Base-by-base conservation (phyloP, 768 basidiomycete genomes). In the Asterophora parasitica region DNA sequence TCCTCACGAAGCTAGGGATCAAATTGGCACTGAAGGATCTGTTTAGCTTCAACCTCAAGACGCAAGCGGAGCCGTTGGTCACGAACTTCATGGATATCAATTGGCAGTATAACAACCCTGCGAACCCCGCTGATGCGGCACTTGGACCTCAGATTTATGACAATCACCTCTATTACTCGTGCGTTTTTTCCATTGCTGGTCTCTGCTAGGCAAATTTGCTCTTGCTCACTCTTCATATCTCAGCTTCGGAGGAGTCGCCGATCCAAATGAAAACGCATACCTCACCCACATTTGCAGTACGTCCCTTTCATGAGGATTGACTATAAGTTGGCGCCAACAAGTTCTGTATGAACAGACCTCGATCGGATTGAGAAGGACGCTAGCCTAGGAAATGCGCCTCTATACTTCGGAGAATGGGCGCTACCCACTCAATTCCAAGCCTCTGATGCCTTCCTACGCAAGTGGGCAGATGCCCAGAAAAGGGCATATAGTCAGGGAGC, bases 401-500 rank as follows among this genome's bases (percentile, higher is more conserved):
- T 74, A n/a, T 64, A 62, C 56, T 74, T 73, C 48, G 72, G 72
- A 73, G 72, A 74, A 67, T 74, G 72, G 71, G 63, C 75, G 13
- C 71, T 88, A 16, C 60, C 83, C 8, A 87, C 85, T 1, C 72
- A 84, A 50, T 87, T 86, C 62, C 42, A 62, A 23, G 81, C 85
- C 4, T 76, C 79, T 2, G 74, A 85, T 44, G 73, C 59, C 0
- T 87, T 88, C 68, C 61, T 87, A 34, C 51, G 43, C 49, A 64
- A 83, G 58, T 87, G 85, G 85, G 85, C 83, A 10, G 86, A 88
- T 54, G 83, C 85, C 16, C 85, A 88, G 62, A 88, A 88, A 60
- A 63, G 79, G 32, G 69, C 76, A 1, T 87, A 86, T 44, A 72
- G 74, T 45, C 64, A 83, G 50, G 71, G 73, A 27, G 72, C 74